Base-by-base conservation (phyloP, 768 basidiomycete genomes). In the Pisolithus sp. region DNA sequence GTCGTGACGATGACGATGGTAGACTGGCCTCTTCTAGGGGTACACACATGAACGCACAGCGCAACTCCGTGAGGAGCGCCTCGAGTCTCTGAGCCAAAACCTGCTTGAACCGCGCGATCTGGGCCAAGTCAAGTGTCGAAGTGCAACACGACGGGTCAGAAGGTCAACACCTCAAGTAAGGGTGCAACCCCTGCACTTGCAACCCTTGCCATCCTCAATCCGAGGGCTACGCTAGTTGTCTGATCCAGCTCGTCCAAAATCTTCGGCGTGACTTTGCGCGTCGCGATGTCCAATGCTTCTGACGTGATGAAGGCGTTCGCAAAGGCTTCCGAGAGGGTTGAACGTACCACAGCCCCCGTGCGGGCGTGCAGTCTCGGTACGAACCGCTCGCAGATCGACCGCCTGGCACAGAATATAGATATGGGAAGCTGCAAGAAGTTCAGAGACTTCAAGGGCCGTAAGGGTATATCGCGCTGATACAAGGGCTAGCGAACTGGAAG, bases 401-500 rank as follows among this genome's bases (percentile, higher is more conserved):
- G 89, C 89, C 76, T 93, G 89, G 66, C 87, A 81, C 51, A 79
- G 72, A 49, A 83, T 71, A 66, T 89, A 89, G 41, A 93, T 73
- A 61, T 90, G 90, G 15, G 85, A 82, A 1, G 89, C 75, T 7
- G 80, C 81, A 53, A 93, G 69, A 57, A 89, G 75, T 2, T 87
- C 81, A 47, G 91, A 75, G 3, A 91, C 83, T 53, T 93, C 88
- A 15, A 90, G 75, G 13, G 91, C 80, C 59, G 79, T 80, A 59
- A 90, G 72, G 0, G 91, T 91, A 24, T 85, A 85, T 37, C 91
- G 83, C 21, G 81, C 89, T 17, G 89, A 91, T 49, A 93, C 82
- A 56, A 93, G 72, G 0, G 91, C 91, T 50, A 93, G 74, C 5
- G 89, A 92, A 66, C 87, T 89, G 30, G 36, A 45, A 15, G 28